Base-by-base conservation (phyloP, 2,329 filamentous ascomycete genomes). In the Sporothrix brasiliensis region DNA sequence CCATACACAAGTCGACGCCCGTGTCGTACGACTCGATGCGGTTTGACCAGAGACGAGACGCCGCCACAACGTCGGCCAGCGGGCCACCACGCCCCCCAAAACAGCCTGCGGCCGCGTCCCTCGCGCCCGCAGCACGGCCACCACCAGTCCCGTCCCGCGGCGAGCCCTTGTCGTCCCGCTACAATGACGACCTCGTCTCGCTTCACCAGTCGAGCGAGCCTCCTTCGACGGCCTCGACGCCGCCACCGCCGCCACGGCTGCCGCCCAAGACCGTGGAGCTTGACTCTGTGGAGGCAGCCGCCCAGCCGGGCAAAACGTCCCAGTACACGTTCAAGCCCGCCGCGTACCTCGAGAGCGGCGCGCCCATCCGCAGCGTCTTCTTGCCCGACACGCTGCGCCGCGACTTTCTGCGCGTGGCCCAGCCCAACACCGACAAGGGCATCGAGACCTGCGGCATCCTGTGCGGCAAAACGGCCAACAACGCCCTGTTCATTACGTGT, bases 401-500 rank as follows among this genome's bases (percentile, higher is more conserved):
- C 2, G 83, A 85, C 6, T 99, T 99, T 78, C 84, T 98, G 21
- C 81, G 86, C 3, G 82, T 93, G 41, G 94, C 94, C 0, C 81
- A 86, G 0, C 80, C 87, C 21, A 98, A 99, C 78, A 99, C 95
- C 0, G 82, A 82, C 41, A 84, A 85, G 3, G 96, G 96, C 49
- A 85, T 98, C 21, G 95, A 99, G 81, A 98, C 95, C 75, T 98
- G 95, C 78, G 95, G 94, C 49, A 94, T 99, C 74, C 86, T 99
- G 13, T 97, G 93, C 77, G 95, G 94, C 9, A 94, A 92, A 0
- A 84, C 94, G 0, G 91, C 97, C 76, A 94, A 94, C 75, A 97
- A 97, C 77, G 95, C 95, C 0, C 84, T 99, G 3, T 98, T 98
- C 81, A 89, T 99, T 71, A 92, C 91, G 5, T 89, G 91, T 70